A percentile compares a stretch with the other conserved stretches of the same genome.
These are phyloP conservation scores for Chaetoceros tenuissimus DNA, from an alignment of 108 stramenopile species.

Conservation along the genomic window DNA sequence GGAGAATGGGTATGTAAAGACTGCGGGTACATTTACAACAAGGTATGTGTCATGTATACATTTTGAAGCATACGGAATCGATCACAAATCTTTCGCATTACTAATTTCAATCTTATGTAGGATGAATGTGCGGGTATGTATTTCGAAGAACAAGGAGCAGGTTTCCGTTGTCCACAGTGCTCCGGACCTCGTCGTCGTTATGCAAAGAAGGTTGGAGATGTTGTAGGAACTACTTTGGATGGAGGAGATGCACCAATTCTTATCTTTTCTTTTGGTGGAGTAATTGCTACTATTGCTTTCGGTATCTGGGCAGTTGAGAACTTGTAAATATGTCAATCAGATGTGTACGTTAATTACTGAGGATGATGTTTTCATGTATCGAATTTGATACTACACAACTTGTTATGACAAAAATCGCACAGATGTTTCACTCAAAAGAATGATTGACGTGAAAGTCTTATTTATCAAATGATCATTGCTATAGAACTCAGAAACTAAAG, in stretches of 20 bases:
- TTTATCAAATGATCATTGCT: too few relatives aligned
- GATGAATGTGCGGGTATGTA: conserved; percentile 90
- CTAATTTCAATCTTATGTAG: conserved; percentile 12
- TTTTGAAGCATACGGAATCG: background rate
- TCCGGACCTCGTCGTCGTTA: conserved; percentile 95
- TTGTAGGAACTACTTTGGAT: conserved; percentile 91
- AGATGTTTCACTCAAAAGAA: too few relatives aligned
- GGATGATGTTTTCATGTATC: too few relatives aligned
- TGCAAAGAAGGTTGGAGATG: conserved; percentile 95
- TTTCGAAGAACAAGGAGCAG: conserved; percentile 89
- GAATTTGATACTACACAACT: too few relatives aligned
- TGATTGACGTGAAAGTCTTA: too few relatives aligned
- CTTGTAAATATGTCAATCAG: too few relatives aligned
- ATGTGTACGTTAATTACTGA: too few relatives aligned
- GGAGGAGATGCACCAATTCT: conserved; percentile 95
- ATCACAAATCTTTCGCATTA: background rate
- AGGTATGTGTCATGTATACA: conserved; percentile 25
- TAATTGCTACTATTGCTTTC: conserved; percentile 81
- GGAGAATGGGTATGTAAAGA: conserved; percentile 98
- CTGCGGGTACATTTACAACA: conserved; percentile 95
- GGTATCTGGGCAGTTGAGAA: conserved; percentile 85
- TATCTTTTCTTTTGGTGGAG: conserved; percentile 87
- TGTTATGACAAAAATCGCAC: too few relatives aligned
- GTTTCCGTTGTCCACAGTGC: conserved; percentile 96
- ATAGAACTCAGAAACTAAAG: too few relatives aligned